Evolutionary conservation across 768 basidiomycete species (phyloP).

Genomic region (Coprinopsis sp.): DNA sequence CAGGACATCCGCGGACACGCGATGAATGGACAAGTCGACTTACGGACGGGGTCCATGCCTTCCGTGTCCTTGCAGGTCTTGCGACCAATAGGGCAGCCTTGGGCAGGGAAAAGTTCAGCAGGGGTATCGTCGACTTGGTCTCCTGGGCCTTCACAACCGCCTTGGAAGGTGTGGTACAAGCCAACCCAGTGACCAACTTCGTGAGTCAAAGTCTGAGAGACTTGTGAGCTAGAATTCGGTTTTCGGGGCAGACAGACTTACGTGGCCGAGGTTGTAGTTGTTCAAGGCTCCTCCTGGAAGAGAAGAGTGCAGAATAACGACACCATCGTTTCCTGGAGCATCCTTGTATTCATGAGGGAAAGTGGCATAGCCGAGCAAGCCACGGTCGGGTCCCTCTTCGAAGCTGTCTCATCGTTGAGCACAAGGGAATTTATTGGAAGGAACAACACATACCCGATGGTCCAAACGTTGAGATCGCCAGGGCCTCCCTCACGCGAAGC

Average conservation of each 20-base stretch:
- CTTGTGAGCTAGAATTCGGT: conserved; percentile 1
- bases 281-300: conserved; percentile 29
- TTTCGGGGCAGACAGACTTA: conserved; percentile 15
- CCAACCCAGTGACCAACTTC: conserved; percentile 47
- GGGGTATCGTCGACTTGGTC: conserved; percentile 38
- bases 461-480: conserved; percentile 37
- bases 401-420: conserved; percentile 18
- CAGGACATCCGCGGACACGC: too few relatives aligned
- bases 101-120: conserved; percentile 29
- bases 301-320: conserved; percentile 27
- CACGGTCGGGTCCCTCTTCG: conserved; percentile 21
- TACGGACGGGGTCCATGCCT: conserved; percentile 16
- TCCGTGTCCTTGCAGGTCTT: conserved; percentile 18
- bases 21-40: too few relatives aligned
- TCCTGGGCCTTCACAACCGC: conserved; percentile 32
- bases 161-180: conserved; percentile 43
- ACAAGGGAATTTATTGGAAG: not conserved
- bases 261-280: conserved; percentile 33
- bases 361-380: conserved; percentile 40
- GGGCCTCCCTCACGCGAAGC: conserved; percentile 32
- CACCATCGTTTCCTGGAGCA: conserved; percentile 34
- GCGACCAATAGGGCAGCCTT: conserved; percentile 24
- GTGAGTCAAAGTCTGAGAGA: conserved; percentile 34
- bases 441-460: conserved; percentile 25
- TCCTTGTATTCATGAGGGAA: conserved; percentile 32